Evolutionary conservation across 495 filamentous ascomycete species (phyloP), one percentile per base, ranked within the genome.

Genomic region (Trichocladium uniseriatum): DNA sequence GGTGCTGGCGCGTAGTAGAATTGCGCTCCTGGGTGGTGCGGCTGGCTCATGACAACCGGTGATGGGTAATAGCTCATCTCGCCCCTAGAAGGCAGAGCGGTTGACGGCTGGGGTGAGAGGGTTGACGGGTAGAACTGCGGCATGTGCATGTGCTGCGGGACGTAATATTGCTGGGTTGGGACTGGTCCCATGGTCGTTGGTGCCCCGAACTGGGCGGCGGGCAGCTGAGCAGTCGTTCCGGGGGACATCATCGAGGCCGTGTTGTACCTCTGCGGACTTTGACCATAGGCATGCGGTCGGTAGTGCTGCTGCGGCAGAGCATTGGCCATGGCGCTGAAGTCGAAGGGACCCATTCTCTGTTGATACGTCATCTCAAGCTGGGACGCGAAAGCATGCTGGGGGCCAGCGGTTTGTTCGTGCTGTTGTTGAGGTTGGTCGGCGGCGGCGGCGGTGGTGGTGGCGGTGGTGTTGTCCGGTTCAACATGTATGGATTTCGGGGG

Each of bases 201-300:
- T 6, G 57, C 55, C 20, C 58, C 60, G 41, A 64, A 75, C 43
- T 76, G 78, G n/a, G 66, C 51, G 32, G 67, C 68, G 45, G 73
- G 66, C n/a, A 71, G 56, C 36, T 69, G 69, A 43, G 68, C 68
- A 3, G 24, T 8, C 24, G 24, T 27, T 8, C 24, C 24, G 4
- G 24, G 24, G 4, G 24, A 27, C 24, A 27, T 27, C 28, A 71
- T 64, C 38, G 73, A 63, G 35, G 59, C 60, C 21, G 62, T 49
- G 42, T 62, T 64, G 58, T 66, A 73, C 56, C 69, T 55, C 18
- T 69, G 72, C 36, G 58, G 60, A 49, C 63, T 51, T 49, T 62
- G 52, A 43, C 49, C 37, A 51, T 68, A 62, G 21, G 64, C 64
- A 15, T 50, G 52, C 34, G 59, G 45, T 46, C 65, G 60, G 53